A percentile compares a stretch with the other conserved stretches of the same genome.
phyloP scores from a whole-genome alignment of 352 stramenopile genomes.

The Phytophthora citricola region DNA sequence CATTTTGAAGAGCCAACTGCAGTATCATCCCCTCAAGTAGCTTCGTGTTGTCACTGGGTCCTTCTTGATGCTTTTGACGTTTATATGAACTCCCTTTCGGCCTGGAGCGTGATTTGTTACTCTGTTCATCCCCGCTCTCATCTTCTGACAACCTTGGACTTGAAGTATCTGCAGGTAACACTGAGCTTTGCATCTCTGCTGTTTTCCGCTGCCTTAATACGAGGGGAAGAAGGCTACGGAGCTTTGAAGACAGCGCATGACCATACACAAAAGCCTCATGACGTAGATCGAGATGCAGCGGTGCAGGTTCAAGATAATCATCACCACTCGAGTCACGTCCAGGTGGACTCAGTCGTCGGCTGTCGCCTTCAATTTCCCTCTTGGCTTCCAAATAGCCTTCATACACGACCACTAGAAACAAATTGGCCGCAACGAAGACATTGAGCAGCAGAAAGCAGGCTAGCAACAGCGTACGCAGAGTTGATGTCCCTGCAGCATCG shows the following conservation, averaged over 20 bases:
- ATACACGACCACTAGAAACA: conserved; percentile 57
- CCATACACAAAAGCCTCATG: conserved; percentile 11
- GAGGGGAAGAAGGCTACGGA: conserved; percentile 1
- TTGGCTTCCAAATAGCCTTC: conserved; percentile 45
- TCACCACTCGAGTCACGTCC: conserved; percentile 1
- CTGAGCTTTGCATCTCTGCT: conserved; percentile 26
- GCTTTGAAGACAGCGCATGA: neutral
- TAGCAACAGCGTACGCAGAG: conserved; percentile 42
- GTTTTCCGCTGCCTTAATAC: conserved; percentile 3
- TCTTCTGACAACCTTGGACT: conserved; percentile 9
- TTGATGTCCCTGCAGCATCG: conserved; percentile 29
- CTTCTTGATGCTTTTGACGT: conserved; percentile 4
- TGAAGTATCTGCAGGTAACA: conserved; percentile 8
- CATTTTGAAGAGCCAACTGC: conserved; percentile 65
- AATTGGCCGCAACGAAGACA: conserved; percentile 50
- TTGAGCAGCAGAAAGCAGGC: conserved; percentile 54
- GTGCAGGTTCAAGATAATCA: conserved; percentile 11
- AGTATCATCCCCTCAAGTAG: conserved; percentile 63
- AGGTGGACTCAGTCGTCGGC: neutral
- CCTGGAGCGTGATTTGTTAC: neutral
- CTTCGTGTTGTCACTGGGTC: conserved; percentile 32
- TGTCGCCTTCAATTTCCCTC: conserved; percentile 34
- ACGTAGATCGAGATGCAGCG: conserved; percentile 20
- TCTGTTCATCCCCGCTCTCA: conserved; percentile 10
- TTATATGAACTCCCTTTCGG: neutral